A percentile compares a stretch with the other conserved stretches of the same genome.
phyloP scores from a whole-genome alignment of 768 basidiomycete genomes.

The Artomyces pyxidatus region DNA sequence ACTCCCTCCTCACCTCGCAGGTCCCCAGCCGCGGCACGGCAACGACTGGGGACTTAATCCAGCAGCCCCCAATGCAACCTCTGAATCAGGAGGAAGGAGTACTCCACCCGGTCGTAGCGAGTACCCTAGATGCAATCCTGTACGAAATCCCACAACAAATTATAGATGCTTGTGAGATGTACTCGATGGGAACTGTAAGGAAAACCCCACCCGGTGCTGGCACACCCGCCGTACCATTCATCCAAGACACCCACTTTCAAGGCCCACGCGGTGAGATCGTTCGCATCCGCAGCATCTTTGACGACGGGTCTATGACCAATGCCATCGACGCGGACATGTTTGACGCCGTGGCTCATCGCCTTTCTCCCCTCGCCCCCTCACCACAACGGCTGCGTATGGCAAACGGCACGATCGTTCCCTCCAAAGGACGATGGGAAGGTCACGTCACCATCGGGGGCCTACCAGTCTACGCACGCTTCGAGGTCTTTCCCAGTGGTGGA shows the following conservation, averaged over 20 bases:
- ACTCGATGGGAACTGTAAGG: neutral
- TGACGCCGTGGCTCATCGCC: neutral
- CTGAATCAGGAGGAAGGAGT: no score
- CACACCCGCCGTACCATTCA: neutral
- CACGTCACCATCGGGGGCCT: neutral
- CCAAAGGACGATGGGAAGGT: slow-evolving; percentile 9
- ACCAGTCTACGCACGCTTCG: neutral
- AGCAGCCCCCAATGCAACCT: no score
- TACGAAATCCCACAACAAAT: neutral
- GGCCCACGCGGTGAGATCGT: slow-evolving; percentile 7
- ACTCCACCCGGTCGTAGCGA: no score
- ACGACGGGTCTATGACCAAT: slow-evolving; percentile 26
- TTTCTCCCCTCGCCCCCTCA: slow-evolving; percentile 14
- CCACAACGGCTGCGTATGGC: slow-evolving; percentile 24
- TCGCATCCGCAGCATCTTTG: slow-evolving; percentile 14
- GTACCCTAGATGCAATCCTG: neutral
- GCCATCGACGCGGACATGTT: slow-evolving; percentile 18
- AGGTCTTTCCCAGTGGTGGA: slow-evolving; percentile 6
- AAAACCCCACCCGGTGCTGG: neutral
- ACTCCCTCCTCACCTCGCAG: neutral
- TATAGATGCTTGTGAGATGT: neutral
- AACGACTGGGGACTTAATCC: no score
- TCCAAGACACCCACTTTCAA: neutral
- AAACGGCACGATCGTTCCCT: slow-evolving; percentile 15
- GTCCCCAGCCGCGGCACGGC: no score